phyloP scores from a whole-genome alignment of 164 flowering plant species.

The Dillenia suffruticosa region DNA sequence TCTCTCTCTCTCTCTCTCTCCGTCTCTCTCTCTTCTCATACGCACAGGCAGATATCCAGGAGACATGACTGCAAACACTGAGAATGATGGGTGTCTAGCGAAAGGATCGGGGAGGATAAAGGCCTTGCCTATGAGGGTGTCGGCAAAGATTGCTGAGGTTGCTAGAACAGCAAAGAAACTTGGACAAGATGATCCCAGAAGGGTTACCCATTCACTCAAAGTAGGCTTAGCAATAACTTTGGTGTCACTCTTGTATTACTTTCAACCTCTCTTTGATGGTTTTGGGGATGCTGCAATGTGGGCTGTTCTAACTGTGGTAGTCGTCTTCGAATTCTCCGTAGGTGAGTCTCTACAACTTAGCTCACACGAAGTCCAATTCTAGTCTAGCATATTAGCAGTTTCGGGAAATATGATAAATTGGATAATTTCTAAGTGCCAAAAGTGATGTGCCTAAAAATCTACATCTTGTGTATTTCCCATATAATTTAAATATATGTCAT shows the following conservation, averaged over 20 bases:
- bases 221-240: slow-evolving; percentile 76
- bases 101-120: slow-evolving; percentile 24
- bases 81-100: slow-evolving; percentile 20
- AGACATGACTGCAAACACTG: slow-evolving; percentile 24
- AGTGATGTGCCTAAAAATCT: too few relatives aligned
- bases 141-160: slow-evolving; percentile 8
- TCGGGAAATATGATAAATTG: too few relatives aligned
- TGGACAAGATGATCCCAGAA: slow-evolving; percentile 75
- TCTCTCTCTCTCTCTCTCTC: neutral
- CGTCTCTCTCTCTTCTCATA: neutral
- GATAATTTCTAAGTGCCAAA: too few relatives aligned
- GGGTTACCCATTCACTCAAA: slow-evolving; percentile 62
- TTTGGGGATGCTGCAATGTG: slow-evolving; percentile 67
- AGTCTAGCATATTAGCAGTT: too few relatives aligned
- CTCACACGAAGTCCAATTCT: too few relatives aligned
- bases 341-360: slow-evolving; percentile 29
- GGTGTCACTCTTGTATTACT: slow-evolving; percentile 64
- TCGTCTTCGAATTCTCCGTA: slow-evolving; percentile 71
- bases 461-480: too few relatives aligned
- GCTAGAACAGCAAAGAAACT: slow-evolving; percentile 33
- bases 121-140: slow-evolving; percentile 11
- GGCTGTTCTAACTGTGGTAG: slow-evolving; percentile 84
- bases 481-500: too few relatives aligned
- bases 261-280: slow-evolving; percentile 51
- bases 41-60: slow-evolving; percentile 22